A percentile compares a stretch with the other conserved stretches of the same genome.
Evolutionary conservation across 805 yeast species (phyloP).

Genomic region (Groenewaldozyma salmanticensis): DNA sequence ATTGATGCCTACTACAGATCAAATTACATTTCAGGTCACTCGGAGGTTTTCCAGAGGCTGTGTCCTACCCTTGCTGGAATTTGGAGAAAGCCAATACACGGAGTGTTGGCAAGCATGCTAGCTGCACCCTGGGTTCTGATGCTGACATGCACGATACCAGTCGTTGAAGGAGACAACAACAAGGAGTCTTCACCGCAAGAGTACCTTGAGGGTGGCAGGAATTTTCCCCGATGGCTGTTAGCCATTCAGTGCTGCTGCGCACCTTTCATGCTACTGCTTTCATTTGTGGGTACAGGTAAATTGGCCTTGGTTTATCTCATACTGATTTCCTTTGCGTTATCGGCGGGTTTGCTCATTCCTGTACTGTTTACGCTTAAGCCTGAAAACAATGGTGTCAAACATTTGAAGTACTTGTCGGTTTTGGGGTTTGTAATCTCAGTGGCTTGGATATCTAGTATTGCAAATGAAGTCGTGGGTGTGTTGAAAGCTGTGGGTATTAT

Average conservation of each 20-base stretch:
- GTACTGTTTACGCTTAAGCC: neutral
- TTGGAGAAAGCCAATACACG: conserved; percentile 17
- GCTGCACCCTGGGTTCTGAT: conserved; percentile 26
- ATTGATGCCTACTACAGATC: neutral
- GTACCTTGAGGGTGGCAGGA: neutral
- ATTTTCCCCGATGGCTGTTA: neutral
- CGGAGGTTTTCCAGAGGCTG: conserved; percentile 10
- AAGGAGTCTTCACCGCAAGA: neutral
- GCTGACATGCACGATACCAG: conserved; percentile 26
- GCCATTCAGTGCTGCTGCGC: neutral
- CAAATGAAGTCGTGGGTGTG: conserved; percentile 58
- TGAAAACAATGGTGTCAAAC: neutral
- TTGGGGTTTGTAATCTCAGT: conserved; percentile 60
- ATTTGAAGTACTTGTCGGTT: conserved; percentile 15
- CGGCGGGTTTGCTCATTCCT: neutral
- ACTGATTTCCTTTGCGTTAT: neutral
- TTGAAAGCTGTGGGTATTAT: conserved; percentile 53
- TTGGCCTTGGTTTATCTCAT: neutral
- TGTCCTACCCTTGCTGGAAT: conserved; percentile 25
- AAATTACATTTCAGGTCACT: neutral
- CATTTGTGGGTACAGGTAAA: neutral
- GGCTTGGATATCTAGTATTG: conserved; percentile 58
- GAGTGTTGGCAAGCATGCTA: conserved; percentile 19
- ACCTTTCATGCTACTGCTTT: neutral
- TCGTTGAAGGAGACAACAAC: conserved; percentile 16